Percentiles rank a stretch among this genome's conserved stretches.
Conservation (phyloP, 768 basidiomycete species). For the Boletus bicolor region DNA sequence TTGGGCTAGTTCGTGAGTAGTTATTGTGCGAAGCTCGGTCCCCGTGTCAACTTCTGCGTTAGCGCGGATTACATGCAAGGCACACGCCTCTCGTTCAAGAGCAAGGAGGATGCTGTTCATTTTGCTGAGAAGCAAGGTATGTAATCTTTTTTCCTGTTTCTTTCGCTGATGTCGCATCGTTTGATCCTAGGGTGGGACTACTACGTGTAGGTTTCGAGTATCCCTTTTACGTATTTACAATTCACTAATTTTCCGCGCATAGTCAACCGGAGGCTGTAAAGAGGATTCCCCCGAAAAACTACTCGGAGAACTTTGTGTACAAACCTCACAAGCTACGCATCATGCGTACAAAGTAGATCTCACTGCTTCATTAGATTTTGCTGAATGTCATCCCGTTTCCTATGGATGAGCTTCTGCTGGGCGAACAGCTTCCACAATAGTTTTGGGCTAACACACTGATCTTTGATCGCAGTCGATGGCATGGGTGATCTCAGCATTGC, state of each 20-base stretch:
- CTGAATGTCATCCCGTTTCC: not conserved
- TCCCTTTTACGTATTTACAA: constrained; percentile 2
- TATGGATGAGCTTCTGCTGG: not conserved
- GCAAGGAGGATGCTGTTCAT: constrained; percentile 87
- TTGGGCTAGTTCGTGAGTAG: constrained; percentile 88
- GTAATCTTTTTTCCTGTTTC: constrained; percentile 11
- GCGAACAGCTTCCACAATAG: too few species aligned
- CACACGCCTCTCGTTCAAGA: constrained; percentile 75
- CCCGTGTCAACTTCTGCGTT: not conserved
- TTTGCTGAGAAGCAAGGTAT: constrained; percentile 96
- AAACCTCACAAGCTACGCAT: constrained; percentile 76
- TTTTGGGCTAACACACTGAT: not conserved
- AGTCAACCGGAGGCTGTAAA: constrained; percentile 60
- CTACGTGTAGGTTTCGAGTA: constrained; percentile 62
- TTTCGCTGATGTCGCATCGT: not conserved
- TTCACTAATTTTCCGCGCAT: constrained; percentile 5
- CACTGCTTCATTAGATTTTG: constrained; percentile 2
- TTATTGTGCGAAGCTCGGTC: not conserved
- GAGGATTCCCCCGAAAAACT: constrained; percentile 81
- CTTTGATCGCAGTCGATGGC: not conserved
- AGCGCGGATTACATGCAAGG: constrained; percentile 98
- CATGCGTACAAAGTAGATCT: constrained; percentile 82
- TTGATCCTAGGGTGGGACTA: constrained; percentile 81
- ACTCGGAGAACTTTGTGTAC: constrained; percentile 90
- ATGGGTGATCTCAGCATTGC: too few species aligned